Evolutionary conservation across 2,329 filamentous ascomycete genomes (phyloP), one percentile per base, ranked within the genome.

Genomic region (Pseudovirgaria hyperparasitica): DNA sequence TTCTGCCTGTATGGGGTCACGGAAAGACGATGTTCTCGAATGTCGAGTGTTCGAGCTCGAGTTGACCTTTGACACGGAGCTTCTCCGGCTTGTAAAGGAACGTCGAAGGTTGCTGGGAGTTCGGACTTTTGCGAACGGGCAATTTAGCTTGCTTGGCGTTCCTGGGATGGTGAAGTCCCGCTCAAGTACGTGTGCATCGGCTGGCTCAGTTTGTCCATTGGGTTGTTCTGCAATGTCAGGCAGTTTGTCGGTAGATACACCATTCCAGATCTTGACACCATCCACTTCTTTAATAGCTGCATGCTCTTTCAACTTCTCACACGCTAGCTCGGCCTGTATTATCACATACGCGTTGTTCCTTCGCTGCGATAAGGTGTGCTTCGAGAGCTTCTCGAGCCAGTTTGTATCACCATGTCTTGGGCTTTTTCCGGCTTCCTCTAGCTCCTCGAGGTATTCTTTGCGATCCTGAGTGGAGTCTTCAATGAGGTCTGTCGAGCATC

Each of bases 91-190:
- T 10, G 48, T 44, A 46, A 67, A 32, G 41, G 49, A 42, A 27
- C 58, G 56, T 40, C 59, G 58, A 58, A 22, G 50, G 41, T 44
- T 39, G 54, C 42, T 43, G 63, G 55, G 32, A 49, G 19, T 46
- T 50, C 41, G 63, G 54, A 33, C 58, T n/a, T n/a, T 61, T 17
- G 70, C 76, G 53, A 92, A 93, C 1, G 86, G 86, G 55, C 86
- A 94, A 39, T 72, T 71, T 27, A 94, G 60, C 37, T 70, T 70
- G 41, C 85, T 82, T 42, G 79, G 82, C 45, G 74, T 82, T 34
- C 86, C 86, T 48, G 76, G 65, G 18, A 86, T 79, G 11, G 86
- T 94, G 44, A 93, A 94, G 55, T 94, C 86, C 57, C 80, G 79
- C 58, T 93, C 86, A 46, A 92, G 59, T 14, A 27, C 41, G 4